Evolutionary conservation across 805 yeast genomes (phyloP), one percentile per base, ranked within the genome.

Genomic region (Pichia gijzeniarum): DNA sequence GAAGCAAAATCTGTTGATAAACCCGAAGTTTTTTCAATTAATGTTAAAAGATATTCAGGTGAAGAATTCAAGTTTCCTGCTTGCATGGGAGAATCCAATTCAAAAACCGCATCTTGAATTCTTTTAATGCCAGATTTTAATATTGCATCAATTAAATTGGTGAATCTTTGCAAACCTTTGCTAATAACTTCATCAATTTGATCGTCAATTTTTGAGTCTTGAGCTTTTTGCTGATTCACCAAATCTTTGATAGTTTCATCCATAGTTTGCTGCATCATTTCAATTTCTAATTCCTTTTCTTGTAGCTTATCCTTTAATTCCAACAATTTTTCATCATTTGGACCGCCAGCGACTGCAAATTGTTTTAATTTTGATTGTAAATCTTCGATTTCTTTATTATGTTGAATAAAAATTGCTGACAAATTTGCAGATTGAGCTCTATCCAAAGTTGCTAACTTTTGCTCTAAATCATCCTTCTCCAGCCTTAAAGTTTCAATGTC

Each of bases 1-100:
- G 80, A 76, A 5, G 95, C 85, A 62, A 89, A 86, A 34, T 83
- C 90, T 5, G 90, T 85, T 0, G 90, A 88, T 14, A 76, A 68
- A 34, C 79, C 76, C 0, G 87, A 76, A 17, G 83, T 74, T 51
- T 80, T 75, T 58, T 89, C 96, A 50, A 82, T 69, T 35, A 85
- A 68, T 0, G 91, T 80, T 31, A 81, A 67, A 19, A 83, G 63
- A 54, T 77, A 82, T 52, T 76, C 80, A 2, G 91, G 85, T 0
- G 91, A 76, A 2, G 93, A 73, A 59, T 80, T 80, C 53, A 80
- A 78, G 59, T 85, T 85, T 45, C 93, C 93, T 4, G 88, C 86
- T 62, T 84, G 87, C 77, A 83, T 77, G 27, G 93, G 86, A 4
- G 90, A 82, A 45, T 79, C 82, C 49, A 86, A 68, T 55, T 82